Percentiles rank a stretch among this genome's conserved stretches.
These are phyloP conservation scores for Nemania sp. DNA, from an alignment of 2,329 filamentous ascomycete species.

Conservation along the genomic window DNA sequence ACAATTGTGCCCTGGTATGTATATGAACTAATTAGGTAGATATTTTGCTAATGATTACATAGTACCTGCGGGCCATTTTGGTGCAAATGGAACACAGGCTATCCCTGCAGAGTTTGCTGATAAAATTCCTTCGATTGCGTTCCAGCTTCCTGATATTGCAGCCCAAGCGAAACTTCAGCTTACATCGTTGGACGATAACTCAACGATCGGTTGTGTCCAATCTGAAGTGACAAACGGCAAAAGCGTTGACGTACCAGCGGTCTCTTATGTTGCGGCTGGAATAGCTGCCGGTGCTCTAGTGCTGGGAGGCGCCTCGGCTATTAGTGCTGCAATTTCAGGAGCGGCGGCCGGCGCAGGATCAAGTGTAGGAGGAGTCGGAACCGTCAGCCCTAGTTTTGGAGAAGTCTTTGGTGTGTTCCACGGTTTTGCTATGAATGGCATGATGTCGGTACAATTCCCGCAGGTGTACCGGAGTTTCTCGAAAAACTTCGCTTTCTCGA, in stretches of 20 bases:
- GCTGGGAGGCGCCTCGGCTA: constrained; percentile 77
- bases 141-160: constrained; percentile 89
- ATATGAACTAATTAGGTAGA: not conserved
- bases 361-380: constrained; percentile 68
- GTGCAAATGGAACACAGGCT: constrained; percentile 75
- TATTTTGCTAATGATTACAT: constrained; percentile 41
- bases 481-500: constrained; percentile 94
- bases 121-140: constrained; percentile 88
- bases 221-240: constrained; percentile 90
- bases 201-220: constrained; percentile 83
- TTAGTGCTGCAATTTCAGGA: constrained; percentile 69
- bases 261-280: constrained; percentile 85
- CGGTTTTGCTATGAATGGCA: constrained; percentile 93
- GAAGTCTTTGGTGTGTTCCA: constrained; percentile 93
- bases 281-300: constrained; percentile 86
- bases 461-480: constrained; percentile 88
- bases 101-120: constrained; percentile 79
- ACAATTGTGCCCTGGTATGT: constrained; percentile 83
- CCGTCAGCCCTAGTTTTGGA: constrained; percentile 83
- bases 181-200: constrained; percentile 67
- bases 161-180: constrained; percentile 85
- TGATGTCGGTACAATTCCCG: constrained; percentile 92
- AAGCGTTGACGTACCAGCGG: constrained; percentile 77
- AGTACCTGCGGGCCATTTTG: constrained; percentile 81
- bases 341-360: constrained; percentile 66